Conservation (phyloP, 495 filamentous ascomycete genomes). For the Pyrenopolyporus hunteri region DNA sequence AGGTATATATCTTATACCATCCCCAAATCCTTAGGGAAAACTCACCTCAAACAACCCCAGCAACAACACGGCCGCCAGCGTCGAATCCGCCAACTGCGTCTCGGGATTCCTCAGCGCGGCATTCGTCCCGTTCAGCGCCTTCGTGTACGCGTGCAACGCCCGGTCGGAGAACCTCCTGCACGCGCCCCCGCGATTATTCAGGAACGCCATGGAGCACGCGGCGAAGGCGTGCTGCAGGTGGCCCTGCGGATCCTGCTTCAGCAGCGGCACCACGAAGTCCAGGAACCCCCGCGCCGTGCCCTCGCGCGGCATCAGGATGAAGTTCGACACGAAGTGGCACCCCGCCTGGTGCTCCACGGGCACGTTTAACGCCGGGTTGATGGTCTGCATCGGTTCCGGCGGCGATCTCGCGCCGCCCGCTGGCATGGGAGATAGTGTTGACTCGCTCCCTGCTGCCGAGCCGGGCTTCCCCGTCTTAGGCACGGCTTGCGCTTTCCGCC, state of each 20-base stretch:
- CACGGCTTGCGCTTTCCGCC: conserved; percentile 36
- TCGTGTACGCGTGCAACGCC: conserved; percentile 51
- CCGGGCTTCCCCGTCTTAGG: conserved; percentile 20
- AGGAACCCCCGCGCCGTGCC: conserved; percentile 56
- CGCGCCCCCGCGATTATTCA: conserved; percentile 50
- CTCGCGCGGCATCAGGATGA: conserved; percentile 55
- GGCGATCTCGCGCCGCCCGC: conserved; percentile 14
- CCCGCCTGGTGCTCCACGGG: conserved; percentile 56
- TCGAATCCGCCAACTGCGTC: conserved; percentile 56
- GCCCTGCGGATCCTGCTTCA: conserved; percentile 56
- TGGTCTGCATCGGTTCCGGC: conserved; percentile 4
- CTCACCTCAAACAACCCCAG: conserved; percentile 69
- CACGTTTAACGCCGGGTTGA: conserved; percentile 41
- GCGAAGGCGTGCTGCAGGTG: conserved; percentile 63
- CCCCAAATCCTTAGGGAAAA: too few relatives aligned
- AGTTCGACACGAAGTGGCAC: conserved; percentile 63
- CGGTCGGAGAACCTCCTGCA: conserved; percentile 43
- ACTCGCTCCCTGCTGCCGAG: not conserved
- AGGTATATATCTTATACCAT: too few relatives aligned
- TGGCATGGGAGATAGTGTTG: conserved; percentile 10
- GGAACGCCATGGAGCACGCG: conserved; percentile 65
- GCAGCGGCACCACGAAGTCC: conserved; percentile 62
- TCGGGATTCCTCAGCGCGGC: conserved; percentile 57
- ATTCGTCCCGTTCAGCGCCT: conserved; percentile 61
- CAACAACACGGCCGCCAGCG: conserved; percentile 66